Percentiles rank a stretch among this genome's conserved stretches.
Conservation (phyloP, 2,329 filamentous ascomycete genomes). For the Cercospora sp. region DNA sequence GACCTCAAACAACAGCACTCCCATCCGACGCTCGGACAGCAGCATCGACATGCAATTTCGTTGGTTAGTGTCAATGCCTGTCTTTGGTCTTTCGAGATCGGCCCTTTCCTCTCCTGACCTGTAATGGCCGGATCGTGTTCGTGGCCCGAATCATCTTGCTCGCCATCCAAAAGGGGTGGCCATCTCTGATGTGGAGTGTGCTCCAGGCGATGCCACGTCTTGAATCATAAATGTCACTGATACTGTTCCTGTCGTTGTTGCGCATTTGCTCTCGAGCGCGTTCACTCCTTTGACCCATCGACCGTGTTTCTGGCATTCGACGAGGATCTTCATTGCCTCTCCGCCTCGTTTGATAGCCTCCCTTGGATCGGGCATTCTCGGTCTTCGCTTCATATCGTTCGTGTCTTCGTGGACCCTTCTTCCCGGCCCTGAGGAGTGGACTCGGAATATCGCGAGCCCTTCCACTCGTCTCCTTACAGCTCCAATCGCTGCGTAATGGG, state of each 20-base stretch:
- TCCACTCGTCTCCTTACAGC: not conserved
- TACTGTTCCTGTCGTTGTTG: not conserved
- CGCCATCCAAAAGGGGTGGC: too few species aligned
- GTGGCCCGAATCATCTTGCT: too few species aligned
- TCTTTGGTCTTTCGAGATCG: too few species aligned
- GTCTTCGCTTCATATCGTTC: not conserved
- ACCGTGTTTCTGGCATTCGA: not conserved
- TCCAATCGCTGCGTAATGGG: not conserved
- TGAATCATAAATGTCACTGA: not conserved
- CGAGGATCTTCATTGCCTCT: not conserved
- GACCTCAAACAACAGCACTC: too few species aligned
- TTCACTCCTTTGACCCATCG: not conserved
- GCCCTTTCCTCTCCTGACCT: too few species aligned
- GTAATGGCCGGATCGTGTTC: too few species aligned
- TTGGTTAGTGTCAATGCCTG: too few species aligned
- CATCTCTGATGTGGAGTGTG: not conserved
- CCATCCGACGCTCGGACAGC: too few species aligned
- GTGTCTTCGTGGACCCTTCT: not conserved
- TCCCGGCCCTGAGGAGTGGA: not conserved
- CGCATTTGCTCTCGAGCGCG: not conserved
- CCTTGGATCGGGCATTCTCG: not conserved
- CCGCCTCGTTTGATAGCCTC: not conserved
- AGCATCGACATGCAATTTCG: too few species aligned
- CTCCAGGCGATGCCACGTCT: too few species aligned
- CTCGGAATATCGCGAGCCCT: too few species aligned